phyloP scores from a whole-genome alignment of 1,139 yeast genomes.

The Starmera stellimalicola region DNA sequence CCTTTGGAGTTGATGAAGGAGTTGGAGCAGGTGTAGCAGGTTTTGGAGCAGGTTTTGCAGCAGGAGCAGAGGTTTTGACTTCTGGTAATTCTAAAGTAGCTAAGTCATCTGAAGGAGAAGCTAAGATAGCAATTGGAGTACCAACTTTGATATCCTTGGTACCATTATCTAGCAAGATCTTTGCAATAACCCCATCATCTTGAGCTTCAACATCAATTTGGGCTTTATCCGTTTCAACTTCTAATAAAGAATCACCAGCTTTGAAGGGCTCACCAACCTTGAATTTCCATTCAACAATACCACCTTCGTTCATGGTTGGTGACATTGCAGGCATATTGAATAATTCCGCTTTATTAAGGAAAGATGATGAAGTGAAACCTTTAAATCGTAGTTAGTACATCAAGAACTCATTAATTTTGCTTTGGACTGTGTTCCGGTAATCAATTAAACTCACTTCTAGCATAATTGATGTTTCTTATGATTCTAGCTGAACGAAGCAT shows the following conservation, averaged over 20 bases:
- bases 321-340: slow-evolving; percentile 98
- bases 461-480: background rate
- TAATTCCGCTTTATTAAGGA: slow-evolving; percentile 35
- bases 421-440: too few species aligned
- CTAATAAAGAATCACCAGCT: slow-evolving; percentile 82
- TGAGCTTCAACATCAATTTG: slow-evolving; percentile 89
- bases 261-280: slow-evolving; percentile 69
- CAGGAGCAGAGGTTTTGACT: slow-evolving; percentile 18
- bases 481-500: background rate
- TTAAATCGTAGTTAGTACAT: too few species aligned
- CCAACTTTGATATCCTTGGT: slow-evolving; percentile 80
- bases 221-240: slow-evolving; percentile 91
- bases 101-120: slow-evolving; percentile 83
- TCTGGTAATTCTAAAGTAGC: slow-evolving; percentile 52
- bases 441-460: background rate
- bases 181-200: slow-evolving; percentile 85
- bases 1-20: slow-evolving; percentile 12
- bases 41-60: slow-evolving; percentile 9
- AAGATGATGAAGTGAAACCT: slow-evolving; percentile 16
- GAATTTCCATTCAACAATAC: slow-evolving; percentile 89
- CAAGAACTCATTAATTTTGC: too few species aligned
- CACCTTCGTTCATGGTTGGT: slow-evolving; percentile 97
- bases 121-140: slow-evolving; percentile 74
- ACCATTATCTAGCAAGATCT: slow-evolving; percentile 65
- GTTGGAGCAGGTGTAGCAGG: slow-evolving; percentile 19